Evolutionary conservation across 2,329 filamentous ascomycete genomes (phyloP).

Genomic region (Bipolaris zeicola): DNA sequence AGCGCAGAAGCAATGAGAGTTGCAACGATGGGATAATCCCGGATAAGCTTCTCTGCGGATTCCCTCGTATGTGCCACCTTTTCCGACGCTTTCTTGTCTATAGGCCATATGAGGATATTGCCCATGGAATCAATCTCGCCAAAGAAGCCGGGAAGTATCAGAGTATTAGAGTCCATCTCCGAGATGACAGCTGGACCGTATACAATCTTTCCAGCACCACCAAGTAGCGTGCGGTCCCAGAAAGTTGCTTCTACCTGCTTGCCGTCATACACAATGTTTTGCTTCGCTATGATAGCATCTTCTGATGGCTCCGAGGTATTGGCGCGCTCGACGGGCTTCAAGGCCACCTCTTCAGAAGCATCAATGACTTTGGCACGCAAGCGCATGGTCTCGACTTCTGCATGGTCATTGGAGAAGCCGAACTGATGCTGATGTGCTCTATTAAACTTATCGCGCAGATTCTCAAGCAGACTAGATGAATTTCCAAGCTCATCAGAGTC

Average conservation of each 20-base stretch:
- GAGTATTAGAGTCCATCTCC: slow-evolving; percentile 60
- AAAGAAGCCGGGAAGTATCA: slow-evolving; percentile 55
- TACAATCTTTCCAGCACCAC: slow-evolving; percentile 50
- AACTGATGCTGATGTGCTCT: slow-evolving; percentile 54
- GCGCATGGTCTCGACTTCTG: slow-evolving; percentile 57
- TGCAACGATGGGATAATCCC: slow-evolving; percentile 51
- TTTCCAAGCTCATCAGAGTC: slow-evolving; percentile 44
- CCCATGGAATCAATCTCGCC: slow-evolving; percentile 56
- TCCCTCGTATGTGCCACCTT: slow-evolving; percentile 44
- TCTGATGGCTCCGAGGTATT: slow-evolving; percentile 37
- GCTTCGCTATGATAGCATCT: slow-evolving; percentile 47
- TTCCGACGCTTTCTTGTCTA: slow-evolving; percentile 35
- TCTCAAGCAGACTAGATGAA: slow-evolving; percentile 35
- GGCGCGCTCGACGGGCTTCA: slow-evolving; percentile 43
- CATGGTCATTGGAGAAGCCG: slow-evolving; percentile 51
- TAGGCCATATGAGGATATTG: slow-evolving; percentile 56
- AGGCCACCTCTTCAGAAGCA: slow-evolving; percentile 49
- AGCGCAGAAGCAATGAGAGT: slow-evolving; percentile 55
- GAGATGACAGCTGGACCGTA: slow-evolving; percentile 55
- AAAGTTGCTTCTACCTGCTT: slow-evolving; percentile 50
- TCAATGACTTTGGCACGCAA: slow-evolving; percentile 54
- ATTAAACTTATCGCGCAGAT: slow-evolving; percentile 50
- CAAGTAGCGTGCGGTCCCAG: slow-evolving; percentile 53
- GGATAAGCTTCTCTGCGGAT: slow-evolving; percentile 46
- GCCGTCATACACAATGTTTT: slow-evolving; percentile 51